Evolutionary conservation across 2,329 filamentous ascomycete species (phyloP).

Genomic region (Pleurostoma richardsiae): DNA sequence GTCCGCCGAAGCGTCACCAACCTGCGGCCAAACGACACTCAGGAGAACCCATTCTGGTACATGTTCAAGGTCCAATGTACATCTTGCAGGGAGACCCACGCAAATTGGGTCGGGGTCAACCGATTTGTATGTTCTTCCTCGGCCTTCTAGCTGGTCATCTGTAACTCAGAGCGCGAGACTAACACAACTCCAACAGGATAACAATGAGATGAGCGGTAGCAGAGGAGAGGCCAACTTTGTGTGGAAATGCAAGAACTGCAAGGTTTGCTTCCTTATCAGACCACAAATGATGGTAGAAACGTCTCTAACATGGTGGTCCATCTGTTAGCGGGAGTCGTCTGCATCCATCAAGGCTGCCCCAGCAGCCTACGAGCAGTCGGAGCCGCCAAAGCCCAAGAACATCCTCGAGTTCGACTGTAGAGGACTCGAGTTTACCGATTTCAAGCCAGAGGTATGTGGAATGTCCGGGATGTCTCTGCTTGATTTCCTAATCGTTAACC

Average conservation of each 20-base stretch:
- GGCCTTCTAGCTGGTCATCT: background rate
- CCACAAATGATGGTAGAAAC: no score
- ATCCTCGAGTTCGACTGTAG: conserved; percentile 91
- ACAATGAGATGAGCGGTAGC: conserved; percentile 86
- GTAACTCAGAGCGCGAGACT: background rate
- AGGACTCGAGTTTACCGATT: conserved; percentile 86
- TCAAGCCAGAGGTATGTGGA: conserved; percentile 72
- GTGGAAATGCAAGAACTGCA: conserved; percentile 99
- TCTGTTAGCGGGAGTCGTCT: conserved; percentile 68
- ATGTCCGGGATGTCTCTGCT: background rate
- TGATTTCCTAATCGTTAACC: background rate
- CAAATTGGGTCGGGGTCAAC: conserved; percentile 80
- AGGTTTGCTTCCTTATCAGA: conserved; percentile 44
- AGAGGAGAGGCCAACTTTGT: conserved; percentile 97
- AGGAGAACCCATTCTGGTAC: conserved; percentile 85
- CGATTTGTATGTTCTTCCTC: conserved; percentile 65
- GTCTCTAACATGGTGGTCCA: no score
- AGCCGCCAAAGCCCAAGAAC: conserved; percentile 70
- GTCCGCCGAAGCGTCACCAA: conserved; percentile 68
- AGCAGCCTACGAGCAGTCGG: conserved; percentile 62
- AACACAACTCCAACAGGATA: conserved; percentile 57
- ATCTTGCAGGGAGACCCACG: conserved; percentile 88
- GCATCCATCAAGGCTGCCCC: conserved; percentile 77
- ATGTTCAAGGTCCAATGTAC: conserved; percentile 98
- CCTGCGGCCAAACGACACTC: conserved; percentile 76